Conservation (phyloP, 176 grass and related monocot genomes). For the Zoysia pacifica region DNA sequence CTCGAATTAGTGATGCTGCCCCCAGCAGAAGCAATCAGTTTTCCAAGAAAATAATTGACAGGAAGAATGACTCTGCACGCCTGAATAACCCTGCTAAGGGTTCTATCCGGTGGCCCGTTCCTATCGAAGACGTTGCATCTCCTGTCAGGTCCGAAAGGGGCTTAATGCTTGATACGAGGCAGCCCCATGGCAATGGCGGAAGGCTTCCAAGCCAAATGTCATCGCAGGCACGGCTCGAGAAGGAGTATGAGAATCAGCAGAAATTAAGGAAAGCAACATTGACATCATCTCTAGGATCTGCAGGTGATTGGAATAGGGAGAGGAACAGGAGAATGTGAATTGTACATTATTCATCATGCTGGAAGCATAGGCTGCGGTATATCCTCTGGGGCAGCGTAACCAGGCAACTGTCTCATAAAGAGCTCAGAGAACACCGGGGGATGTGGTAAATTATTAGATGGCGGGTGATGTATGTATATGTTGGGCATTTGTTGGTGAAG, state of each 20-base stretch:
- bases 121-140: conserved; percentile 50
- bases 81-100: conserved; percentile 63
- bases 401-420: conserved; percentile 71
- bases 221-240: conserved; percentile 56
- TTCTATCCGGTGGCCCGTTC: conserved; percentile 62
- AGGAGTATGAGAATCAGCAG: conserved; percentile 81
- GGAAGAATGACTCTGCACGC: conserved; percentile 60
- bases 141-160: conserved; percentile 54
- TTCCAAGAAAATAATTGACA: conserved; percentile 58
- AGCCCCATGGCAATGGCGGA: conserved; percentile 52
- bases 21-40: conserved; percentile 41
- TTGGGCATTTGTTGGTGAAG: conserved; percentile 51
- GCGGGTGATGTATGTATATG: conserved; percentile 52
- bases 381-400: conserved; percentile 45
- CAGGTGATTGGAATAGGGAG: conserved; percentile 82
- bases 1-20: conserved; percentile 59
- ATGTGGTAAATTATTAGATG: conserved; percentile 48
- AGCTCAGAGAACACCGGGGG: conserved; percentile 46
- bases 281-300: conserved; percentile 60
- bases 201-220: conserved; percentile 53
- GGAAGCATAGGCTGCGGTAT: conserved; percentile 43
- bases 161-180: conserved; percentile 37
- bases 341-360: conserved; percentile 65
- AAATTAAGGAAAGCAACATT: conserved; percentile 89
- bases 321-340: conserved; percentile 84